Base-by-base conservation (phyloP, 352 stramenopile species). In the Phytophthora megakarya region DNA sequence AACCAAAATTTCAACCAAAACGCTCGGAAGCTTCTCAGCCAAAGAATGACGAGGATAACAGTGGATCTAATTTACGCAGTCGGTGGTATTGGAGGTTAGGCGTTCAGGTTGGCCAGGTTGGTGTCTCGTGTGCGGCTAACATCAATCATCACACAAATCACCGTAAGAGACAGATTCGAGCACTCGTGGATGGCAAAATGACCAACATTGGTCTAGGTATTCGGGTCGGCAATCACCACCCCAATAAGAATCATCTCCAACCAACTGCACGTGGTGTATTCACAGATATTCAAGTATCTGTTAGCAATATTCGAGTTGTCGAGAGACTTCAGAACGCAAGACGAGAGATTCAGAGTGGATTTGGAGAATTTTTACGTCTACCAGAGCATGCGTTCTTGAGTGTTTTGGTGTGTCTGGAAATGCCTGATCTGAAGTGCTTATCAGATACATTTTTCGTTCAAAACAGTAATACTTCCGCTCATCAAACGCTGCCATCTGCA, bases 401-500 rank as follows among this genome's bases (percentile, higher is more conserved):
- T 13, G 73, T 84, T 38, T 65, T 90, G 28, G 48, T 90, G 13
- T 88, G 76, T 37, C 63, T 90, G 30, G 67, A 76, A 21, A 35
- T 77, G 33, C 37, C 50, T 25, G 77, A 86, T 23, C 53, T 90
- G 22, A 44, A 58, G 26, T 56, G 48, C 33, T 59, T 84, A 23
- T 67, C 65, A 5, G 47, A 67, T 9, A 54, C 65, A 3, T 60
- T 81, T 15, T 15, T 30, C 9, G 62, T 64, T 44, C 42, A 53
- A 19, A 42, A 30, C 47, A 22, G 21, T 4, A 66, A 32, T 30
- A 23, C 21, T 4, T 6, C 28, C 6, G 39, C 64, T 16, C 26
- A 55, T n/a, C 22, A 38, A 15, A 38, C 46, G 4, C 37, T 81
- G 25, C 72, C 72, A 26, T 57, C 70, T 30, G 70, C 73, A 42